Evolutionary conservation across 1,139 yeast genomes (phyloP), one percentile per base, ranked within the genome.

Genomic region (Williopsis jadinii): DNA sequence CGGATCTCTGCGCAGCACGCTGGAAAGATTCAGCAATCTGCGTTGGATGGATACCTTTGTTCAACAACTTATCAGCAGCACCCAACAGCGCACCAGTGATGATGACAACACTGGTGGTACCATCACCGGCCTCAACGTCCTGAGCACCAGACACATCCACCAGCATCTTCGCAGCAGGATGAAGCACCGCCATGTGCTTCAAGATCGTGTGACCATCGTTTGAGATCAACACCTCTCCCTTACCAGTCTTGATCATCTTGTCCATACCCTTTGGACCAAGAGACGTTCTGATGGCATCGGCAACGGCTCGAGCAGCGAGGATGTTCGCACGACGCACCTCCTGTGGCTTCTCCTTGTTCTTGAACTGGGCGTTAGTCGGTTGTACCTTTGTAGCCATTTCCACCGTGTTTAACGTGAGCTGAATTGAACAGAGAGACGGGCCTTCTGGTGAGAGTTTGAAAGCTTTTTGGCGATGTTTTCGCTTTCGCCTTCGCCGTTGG

Each of bases 221-320:
- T 49, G 97, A 88, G 53, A 94, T 90, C 58, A 92, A 84, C 54
- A 92, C 85, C 59, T 92, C 92, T 32, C 97, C 97, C 40, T 76
- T 76, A 42, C 90, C 84, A 29, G 97, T 88, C 65, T 86, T 88
- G 67, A 86, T 86, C 98, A 92, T 92, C 70, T 94, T 94, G 64
- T 92, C 99, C 98, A 92, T 92, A 47, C 99, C 98, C 63, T 88
- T 90, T 41, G 99, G 99, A 30, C 99, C 99, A 45, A 92, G 70
- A 10, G 97, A 88, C 3, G 99, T 92, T 64, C 98, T 77, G 59
- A 92, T 88, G 40, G 98, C 98, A 64, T 94, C 98, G 3, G 97
- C 92, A 33, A 94, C 98, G 4, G 98, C 97, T 56, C 95, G 73
- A 9, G 97, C 98, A 1, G 98, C 98, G 47, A 86, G 72, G 52